phyloP scores from a whole-genome alignment of 371 early-diverging fungal genomes.

The Syncephalis plumigaleata region DNA sequence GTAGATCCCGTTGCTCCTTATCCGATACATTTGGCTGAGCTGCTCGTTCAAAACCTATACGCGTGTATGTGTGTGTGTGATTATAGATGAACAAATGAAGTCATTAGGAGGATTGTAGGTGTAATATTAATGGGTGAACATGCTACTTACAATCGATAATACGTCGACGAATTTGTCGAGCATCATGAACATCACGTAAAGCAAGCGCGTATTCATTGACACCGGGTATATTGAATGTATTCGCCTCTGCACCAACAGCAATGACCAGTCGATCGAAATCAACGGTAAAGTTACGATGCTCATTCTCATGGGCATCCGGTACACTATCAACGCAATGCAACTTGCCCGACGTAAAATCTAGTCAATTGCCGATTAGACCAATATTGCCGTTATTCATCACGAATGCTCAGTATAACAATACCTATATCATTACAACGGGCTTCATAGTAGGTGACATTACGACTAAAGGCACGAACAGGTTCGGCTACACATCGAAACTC shows the following conservation, averaged over 20 bases:
- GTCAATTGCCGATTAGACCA: neutral
- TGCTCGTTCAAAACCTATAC: conserved; percentile 56
- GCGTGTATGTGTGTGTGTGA: too few species aligned
- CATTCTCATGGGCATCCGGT: conserved; percentile 8
- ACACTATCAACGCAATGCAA: conserved; percentile 17
- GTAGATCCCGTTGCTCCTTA: conserved; percentile 44
- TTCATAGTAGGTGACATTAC: conserved; percentile 37
- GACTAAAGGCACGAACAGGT: conserved; percentile 39
- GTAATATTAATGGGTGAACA: neutral
- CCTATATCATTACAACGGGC: conserved; percentile 41
- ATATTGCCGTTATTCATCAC: neutral
- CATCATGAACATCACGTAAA: conserved; percentile 57
- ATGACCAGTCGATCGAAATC: conserved; percentile 66
- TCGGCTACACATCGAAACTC: conserved; percentile 66
- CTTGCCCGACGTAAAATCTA: conserved; percentile 18
- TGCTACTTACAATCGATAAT: conserved; percentile 40
- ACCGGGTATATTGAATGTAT: conserved; percentile 68
- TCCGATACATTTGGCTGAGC: conserved; percentile 36
- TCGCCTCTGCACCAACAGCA: conserved; percentile 60
- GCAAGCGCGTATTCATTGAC: conserved; percentile 53
- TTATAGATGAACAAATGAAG: too few species aligned
- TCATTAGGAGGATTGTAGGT: conserved; percentile 2
- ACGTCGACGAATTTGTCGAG: conserved; percentile 45
- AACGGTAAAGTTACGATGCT: conserved; percentile 13
- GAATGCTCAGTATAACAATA: neutral